Evolutionary conservation across 2,329 filamentous ascomycete species (phyloP).

Genomic region (Zasmidium cellare): DNA sequence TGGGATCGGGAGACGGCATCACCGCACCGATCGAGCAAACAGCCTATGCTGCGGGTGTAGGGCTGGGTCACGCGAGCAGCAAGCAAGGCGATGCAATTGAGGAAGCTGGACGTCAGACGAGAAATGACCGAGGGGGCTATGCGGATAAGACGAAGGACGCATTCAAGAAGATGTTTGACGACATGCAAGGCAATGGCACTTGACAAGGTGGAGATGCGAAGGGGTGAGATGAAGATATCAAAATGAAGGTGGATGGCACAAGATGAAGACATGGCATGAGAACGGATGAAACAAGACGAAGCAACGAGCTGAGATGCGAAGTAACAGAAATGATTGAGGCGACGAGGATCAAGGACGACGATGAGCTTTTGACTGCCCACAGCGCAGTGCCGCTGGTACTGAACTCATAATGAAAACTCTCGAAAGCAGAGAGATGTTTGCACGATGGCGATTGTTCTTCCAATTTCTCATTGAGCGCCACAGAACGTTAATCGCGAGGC

Average conservation of each 20-base stretch:
- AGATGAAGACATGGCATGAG: too few relatives aligned
- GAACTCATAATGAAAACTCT: background rate
- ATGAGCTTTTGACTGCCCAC: background rate
- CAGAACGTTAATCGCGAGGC: background rate
- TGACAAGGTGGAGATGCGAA: background rate
- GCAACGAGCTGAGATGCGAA: background rate
- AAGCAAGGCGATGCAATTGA: conserved; percentile 67
- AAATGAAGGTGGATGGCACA: too few relatives aligned
- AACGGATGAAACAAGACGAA: background rate
- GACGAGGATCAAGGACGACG: too few relatives aligned
- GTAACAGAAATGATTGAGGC: too few relatives aligned
- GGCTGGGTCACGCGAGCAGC: conserved; percentile 68
- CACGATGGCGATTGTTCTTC: background rate
- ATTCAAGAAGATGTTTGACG: conserved; percentile 66
- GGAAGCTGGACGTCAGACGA: conserved; percentile 63
- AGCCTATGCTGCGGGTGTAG: conserved; percentile 67
- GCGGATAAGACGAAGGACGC: conserved; percentile 65
- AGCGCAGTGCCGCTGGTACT: background rate
- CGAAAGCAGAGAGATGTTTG: background rate
- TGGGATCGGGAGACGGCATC: conserved; percentile 62
- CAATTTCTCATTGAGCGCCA: background rate
- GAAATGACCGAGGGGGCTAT: conserved; percentile 56
- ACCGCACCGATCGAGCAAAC: conserved; percentile 65
- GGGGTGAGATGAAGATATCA: too few relatives aligned
- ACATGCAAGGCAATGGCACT: conserved; percentile 39